Percentiles rank a stretch among this genome's conserved stretches.
Conservation (phyloP, 306 rosid genomes). For the Malus sylvestris region DNA sequence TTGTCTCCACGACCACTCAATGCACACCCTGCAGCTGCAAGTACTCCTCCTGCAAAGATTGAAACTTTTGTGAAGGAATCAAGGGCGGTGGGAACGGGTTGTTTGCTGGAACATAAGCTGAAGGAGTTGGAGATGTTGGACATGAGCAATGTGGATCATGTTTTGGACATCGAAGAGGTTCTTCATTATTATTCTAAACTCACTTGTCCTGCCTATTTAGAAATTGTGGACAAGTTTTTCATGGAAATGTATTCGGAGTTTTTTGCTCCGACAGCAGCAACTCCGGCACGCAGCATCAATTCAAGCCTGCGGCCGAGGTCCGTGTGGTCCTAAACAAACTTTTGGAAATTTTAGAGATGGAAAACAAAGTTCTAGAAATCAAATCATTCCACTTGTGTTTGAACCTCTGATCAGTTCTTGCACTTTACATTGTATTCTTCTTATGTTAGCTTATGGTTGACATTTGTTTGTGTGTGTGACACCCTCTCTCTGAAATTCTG, state of each 20-base stretch:
- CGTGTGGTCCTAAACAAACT: slow-evolving; percentile 8
- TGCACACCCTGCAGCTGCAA: neutral
- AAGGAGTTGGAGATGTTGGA: slow-evolving; percentile 78
- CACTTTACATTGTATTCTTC: neutral
- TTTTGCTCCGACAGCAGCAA: slow-evolving; percentile 20
- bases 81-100: slow-evolving; percentile 19
- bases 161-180: slow-evolving; percentile 78
- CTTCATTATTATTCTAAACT: slow-evolving; percentile 81
- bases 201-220: slow-evolving; percentile 73
- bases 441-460: neutral
- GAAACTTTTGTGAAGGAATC: neutral
- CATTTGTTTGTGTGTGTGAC: neutral
- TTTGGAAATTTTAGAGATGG: neutral
- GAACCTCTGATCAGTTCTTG: neutral
- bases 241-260: slow-evolving; percentile 60
- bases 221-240: slow-evolving; percentile 80
- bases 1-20: neutral
- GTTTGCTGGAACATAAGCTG: slow-evolving; percentile 54
- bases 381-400: neutral
- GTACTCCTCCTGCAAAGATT: neutral
- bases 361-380: neutral
- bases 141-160: slow-evolving; percentile 58
- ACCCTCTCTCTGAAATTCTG: neutral
- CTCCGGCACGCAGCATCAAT: slow-evolving; percentile 31
- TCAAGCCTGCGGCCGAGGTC: slow-evolving; percentile 26